Evolutionary conservation across 805 yeast species (phyloP), one percentile per base, ranked within the genome.

Genomic region (Wickerhamiella sorbophila): DNA sequence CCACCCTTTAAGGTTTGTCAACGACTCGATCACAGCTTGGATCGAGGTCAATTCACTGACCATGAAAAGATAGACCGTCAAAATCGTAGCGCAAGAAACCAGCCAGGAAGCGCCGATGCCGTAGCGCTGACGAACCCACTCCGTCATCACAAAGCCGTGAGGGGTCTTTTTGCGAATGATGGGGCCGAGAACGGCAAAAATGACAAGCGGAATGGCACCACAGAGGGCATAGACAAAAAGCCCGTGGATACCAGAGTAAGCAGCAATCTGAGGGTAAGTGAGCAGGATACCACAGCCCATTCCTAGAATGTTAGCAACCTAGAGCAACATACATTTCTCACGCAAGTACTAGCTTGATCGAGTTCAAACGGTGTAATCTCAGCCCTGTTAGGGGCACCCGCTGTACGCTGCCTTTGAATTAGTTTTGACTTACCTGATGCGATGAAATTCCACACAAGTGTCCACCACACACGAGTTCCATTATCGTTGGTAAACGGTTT

Each of bases 281-380:
- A 91, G 73, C 31, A 87, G 63, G 41, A 85, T 74, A 59, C 95
- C 95, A 61, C 84, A 80, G 40, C 95, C 95, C 78, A 84, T 68
- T 38, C 83, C 91, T 79, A 34, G 29, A 42, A 35, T 32, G 18
- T 39, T 18, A 36, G 21, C 42, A 43, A 43, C 47, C 15, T 17
- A 18, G 32, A 45, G 55, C 51, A 53, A 45, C 57, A 50, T 58
- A 53, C 52, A 48, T 55, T 77, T 76, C 85, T 77, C 84, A 76
- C 84, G 84, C 85, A 77, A 77, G 85, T 62, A 66, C 68, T 71
- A 75, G 60, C 84, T 77, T 77, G 84, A 62, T 77, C 84, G 84
- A 77, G 84, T 78, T 67, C 66, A 50, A 63, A 71, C 83, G 83
- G 85, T 77, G 60, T 72, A 48, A 59, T 77, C 82, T 77, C 82